Percentiles rank a stretch among this genome's conserved stretches.
Conservation (phyloP, 2,329 filamentous ascomycete genomes). For the Cryphonectria radicalis region DNA sequence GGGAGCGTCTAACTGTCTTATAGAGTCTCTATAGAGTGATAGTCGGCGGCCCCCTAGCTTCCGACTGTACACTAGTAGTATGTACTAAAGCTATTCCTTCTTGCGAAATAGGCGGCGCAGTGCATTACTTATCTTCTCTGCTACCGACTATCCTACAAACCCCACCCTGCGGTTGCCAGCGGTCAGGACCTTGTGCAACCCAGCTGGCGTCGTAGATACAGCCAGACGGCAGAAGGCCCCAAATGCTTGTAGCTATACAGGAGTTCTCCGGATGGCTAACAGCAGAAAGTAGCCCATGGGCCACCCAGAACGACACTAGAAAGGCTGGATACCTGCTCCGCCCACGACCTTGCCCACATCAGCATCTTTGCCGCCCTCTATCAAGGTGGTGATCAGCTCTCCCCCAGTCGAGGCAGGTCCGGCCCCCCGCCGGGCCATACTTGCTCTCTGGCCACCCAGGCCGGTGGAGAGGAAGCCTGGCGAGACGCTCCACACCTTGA, state of each 20-base stretch:
- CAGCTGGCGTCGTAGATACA: background rate
- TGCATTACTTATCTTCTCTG: background rate
- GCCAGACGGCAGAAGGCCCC: background rate
- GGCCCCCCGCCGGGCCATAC: constrained; percentile 31
- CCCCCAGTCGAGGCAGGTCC: constrained; percentile 36
- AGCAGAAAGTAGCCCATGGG: background rate
- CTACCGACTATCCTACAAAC: background rate
- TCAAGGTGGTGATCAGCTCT: constrained; percentile 42
- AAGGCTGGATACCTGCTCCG: constrained; percentile 2
- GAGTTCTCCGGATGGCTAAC: background rate
- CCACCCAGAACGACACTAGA: background rate
- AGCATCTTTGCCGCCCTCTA: constrained; percentile 45
- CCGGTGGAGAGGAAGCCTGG: constrained; percentile 55
- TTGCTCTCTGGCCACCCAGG: constrained; percentile 40
- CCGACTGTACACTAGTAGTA: background rate
- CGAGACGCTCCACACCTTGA: constrained; percentile 53
- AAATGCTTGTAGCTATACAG: background rate
- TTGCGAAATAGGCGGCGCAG: background rate
- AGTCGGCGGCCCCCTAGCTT: background rate
- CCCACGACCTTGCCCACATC: constrained; percentile 43
- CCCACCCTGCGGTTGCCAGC: background rate
- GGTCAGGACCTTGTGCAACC: background rate
- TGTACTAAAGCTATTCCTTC: background rate
- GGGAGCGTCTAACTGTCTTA: background rate
- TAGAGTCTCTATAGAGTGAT: background rate